These are phyloP conservation scores for Mallotus nudiflorus DNA, from an alignment of 345 rosid species.

Conservation along the genomic window DNA sequence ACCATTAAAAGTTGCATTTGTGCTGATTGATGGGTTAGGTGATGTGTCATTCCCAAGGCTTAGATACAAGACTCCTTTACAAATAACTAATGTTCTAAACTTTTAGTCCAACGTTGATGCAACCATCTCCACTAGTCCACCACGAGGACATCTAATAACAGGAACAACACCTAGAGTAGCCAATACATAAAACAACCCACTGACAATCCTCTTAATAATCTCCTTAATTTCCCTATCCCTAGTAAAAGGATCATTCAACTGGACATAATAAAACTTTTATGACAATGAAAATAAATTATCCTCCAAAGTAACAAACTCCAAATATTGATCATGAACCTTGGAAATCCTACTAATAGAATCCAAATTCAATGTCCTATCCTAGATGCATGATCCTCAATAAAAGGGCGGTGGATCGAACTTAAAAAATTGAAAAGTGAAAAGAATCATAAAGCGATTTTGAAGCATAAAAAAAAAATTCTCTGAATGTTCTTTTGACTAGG, in stretches of 20 bases:
- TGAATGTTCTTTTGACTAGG: slow-evolving; percentile 64
- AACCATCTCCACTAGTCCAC: slow-evolving; percentile 97
- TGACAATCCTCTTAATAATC: slow-evolving; percentile 70
- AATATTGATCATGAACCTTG: slow-evolving; percentile 88
- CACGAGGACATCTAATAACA: slow-evolving; percentile 74
- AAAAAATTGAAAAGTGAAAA: slow-evolving; percentile 86
- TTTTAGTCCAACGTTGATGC: slow-evolving; percentile 89
- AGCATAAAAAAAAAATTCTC: slow-evolving; percentile 71
- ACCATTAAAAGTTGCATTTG: slow-evolving; percentile 88
- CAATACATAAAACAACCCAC: slow-evolving; percentile 80
- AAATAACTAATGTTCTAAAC: slow-evolving; percentile 89
- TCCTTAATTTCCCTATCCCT: slow-evolving; percentile 94
- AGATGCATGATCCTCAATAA: slow-evolving; percentile 86
- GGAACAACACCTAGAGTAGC: slow-evolving; percentile 89
- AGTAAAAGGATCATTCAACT: slow-evolving; percentile 89
- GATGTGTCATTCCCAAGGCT: slow-evolving; percentile 80
- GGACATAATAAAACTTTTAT: slow-evolving; percentile 74
- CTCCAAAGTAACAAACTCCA: slow-evolving; percentile 91
- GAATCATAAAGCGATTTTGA: slow-evolving; percentile 68
- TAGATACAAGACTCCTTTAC: slow-evolving; percentile 76
- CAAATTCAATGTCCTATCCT: slow-evolving; percentile 68
- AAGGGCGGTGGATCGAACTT: slow-evolving; percentile 66
- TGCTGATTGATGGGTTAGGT: slow-evolving; percentile 87
- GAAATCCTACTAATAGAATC: slow-evolving; percentile 65
- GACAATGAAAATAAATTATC: slow-evolving; percentile 86